Percentiles rank a stretch among this genome's conserved stretches.
phyloP scores from a whole-genome alignment of 2,329 filamentous ascomycete genomes.

The Rhynchosporium graminicola region DNA sequence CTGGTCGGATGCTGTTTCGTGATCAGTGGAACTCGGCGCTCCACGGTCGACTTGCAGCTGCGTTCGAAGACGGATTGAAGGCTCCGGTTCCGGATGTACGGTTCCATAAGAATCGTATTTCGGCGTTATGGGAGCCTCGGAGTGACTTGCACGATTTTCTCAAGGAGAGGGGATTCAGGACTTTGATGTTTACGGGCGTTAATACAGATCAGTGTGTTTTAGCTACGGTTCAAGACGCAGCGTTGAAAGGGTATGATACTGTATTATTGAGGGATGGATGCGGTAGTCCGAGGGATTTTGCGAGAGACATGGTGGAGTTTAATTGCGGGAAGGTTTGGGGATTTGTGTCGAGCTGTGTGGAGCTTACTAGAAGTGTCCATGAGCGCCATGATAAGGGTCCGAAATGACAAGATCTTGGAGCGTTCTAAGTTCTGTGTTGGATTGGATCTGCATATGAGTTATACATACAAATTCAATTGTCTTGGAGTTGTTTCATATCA shows the following conservation, averaged over 20 bases:
- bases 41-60: neutral
- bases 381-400: no score
- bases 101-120: constrained; percentile 12
- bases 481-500: no score
- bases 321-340: no score
- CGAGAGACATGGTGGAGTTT: no score
- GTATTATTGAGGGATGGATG: constrained; percentile 17
- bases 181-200: constrained; percentile 14
- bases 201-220: constrained; percentile 21
- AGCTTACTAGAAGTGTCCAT: no score
- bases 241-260: constrained; percentile 15
- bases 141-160: neutral
- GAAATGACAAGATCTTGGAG: no score
- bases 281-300: neutral
- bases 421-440: no score
- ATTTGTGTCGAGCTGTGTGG: no score
- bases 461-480: no score
- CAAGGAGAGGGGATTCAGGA: neutral
- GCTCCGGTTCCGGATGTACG: constrained; percentile 2
- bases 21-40: constrained; percentile 3
- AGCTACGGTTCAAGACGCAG: constrained; percentile 17
- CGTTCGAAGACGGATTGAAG: neutral
- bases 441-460: no score
- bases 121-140: neutral
- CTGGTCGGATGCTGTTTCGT: neutral